A percentile compares a stretch with the other conserved stretches of the same genome.
Conservation (phyloP, 2,329 filamentous ascomycete genomes). For the Pseudogymnoascus sp. region DNA sequence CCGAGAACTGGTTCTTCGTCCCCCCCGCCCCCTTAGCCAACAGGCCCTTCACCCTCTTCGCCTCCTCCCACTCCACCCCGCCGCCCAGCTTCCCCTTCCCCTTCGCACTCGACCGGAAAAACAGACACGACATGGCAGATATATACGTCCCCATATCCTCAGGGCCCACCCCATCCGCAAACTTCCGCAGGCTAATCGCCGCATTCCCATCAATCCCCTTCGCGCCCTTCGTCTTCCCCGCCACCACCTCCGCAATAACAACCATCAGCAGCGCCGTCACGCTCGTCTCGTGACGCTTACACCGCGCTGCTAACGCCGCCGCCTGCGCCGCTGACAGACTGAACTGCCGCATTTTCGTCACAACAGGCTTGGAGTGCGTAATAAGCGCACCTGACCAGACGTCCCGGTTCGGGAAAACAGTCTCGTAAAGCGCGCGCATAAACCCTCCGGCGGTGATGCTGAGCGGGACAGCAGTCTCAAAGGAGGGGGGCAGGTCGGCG, state of each 20-base stretch:
- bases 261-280: neutral
- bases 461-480: neutral
- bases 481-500: neutral
- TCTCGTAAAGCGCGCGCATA: conserved; percentile 28
- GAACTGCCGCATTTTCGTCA: neutral
- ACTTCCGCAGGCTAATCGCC: neutral
- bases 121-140: neutral
- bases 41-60: neutral
- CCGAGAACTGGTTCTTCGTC: conserved; percentile 4
- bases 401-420: conserved; percentile 26
- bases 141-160: conserved; percentile 1
- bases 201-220: neutral
- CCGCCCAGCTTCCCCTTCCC: neutral
- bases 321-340: neutral
- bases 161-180: neutral
- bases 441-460: neutral
- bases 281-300: neutral
- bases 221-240: neutral
- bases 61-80: neutral
- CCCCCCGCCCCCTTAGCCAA: neutral
- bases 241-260: neutral
- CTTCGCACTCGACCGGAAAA: neutral
- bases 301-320: neutral
- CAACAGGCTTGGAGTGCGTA: neutral
- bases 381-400: neutral